Evolutionary conservation across 2,329 filamentous ascomycete genomes (phyloP).

Genomic region (Verticillium dahliae): DNA sequence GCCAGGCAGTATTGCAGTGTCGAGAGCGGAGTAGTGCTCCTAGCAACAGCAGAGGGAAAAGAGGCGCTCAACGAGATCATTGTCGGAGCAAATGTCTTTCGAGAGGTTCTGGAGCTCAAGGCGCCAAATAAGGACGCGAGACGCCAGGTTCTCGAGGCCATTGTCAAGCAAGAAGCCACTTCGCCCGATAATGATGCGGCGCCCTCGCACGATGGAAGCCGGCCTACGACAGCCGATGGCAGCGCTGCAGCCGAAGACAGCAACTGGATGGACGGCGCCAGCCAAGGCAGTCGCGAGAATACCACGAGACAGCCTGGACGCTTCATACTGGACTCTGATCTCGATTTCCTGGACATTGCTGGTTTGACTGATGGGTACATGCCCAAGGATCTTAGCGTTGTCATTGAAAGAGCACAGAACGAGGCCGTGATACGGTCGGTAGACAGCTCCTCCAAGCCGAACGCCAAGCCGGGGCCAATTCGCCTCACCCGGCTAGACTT

Average conservation of each 20-base stretch:
- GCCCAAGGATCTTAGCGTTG: slow-evolving; percentile 83
- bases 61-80: slow-evolving; percentile 87
- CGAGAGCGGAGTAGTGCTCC: slow-evolving; percentile 74
- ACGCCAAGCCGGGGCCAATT: slow-evolving; percentile 41
- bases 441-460: slow-evolving; percentile 34
- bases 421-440: slow-evolving; percentile 88
- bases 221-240: slow-evolving; percentile 51
- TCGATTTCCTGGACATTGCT: slow-evolving; percentile 89
- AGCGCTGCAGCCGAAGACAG: slow-evolving; percentile 44
- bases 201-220: slow-evolving; percentile 36
- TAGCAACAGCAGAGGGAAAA: slow-evolving; percentile 89
- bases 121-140: slow-evolving; percentile 90
- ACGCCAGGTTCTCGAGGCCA: slow-evolving; percentile 73
- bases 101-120: slow-evolving; percentile 83
- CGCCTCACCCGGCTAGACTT: slow-evolving; percentile 72
- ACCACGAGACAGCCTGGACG: slow-evolving; percentile 40
- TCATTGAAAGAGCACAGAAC: slow-evolving; percentile 82
- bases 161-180: slow-evolving; percentile 53
- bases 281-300: slow-evolving; percentile 41
- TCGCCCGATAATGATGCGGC: slow-evolving; percentile 25
- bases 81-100: slow-evolving; percentile 83
- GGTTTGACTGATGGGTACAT: slow-evolving; percentile 96
- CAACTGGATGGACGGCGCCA: slow-evolving; percentile 72
- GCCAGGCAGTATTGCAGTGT: slow-evolving; percentile 77
- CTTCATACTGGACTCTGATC: slow-evolving; percentile 66